Conservation (phyloP, 2,329 filamentous ascomycete genomes). For the Colletotrichum sp. region DNA sequence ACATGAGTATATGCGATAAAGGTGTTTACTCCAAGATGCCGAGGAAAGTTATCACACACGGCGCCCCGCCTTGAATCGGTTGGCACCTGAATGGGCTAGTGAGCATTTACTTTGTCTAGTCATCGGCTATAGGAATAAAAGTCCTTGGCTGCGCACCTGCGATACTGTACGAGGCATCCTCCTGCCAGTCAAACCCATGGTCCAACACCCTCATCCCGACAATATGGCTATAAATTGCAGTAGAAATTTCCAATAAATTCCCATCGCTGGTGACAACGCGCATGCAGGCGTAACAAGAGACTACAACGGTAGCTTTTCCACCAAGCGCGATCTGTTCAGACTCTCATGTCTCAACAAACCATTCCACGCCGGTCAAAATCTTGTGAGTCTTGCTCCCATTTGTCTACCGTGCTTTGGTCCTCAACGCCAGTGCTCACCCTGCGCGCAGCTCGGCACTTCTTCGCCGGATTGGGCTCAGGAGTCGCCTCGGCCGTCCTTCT, state of each 20-base stretch:
- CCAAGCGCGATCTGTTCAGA: not conserved
- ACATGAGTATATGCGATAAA: not conserved
- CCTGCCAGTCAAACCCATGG: not conserved
- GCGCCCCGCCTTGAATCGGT: not conserved
- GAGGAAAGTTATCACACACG: not conserved
- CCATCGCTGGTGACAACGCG: too few relatives aligned
- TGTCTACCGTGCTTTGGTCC: not conserved
- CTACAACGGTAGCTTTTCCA: not conserved
- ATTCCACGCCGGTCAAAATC: conserved; percentile 5
- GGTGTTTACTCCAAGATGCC: not conserved
- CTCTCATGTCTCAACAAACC: conserved; percentile 7
- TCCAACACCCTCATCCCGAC: not conserved
- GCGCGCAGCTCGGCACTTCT: conserved; percentile 77
- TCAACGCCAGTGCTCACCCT: not conserved
- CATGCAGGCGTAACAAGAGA: not conserved
- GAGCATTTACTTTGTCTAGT: not conserved
- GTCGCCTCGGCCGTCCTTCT: conserved; percentile 87
- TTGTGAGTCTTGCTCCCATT: not conserved
- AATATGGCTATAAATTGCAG: not conserved
- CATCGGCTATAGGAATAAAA: not conserved
- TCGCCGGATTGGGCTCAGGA: conserved; percentile 86
- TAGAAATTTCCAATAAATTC: not conserved
- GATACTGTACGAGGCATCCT: not conserved
- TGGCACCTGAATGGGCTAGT: not conserved
- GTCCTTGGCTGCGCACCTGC: not conserved